Percentiles rank a stretch among this genome's conserved stretches.
These are phyloP conservation scores for Talaromyces marneffei DNA, from an alignment of 2,329 filamentous ascomycete genomes.

Conservation along the genomic window DNA sequence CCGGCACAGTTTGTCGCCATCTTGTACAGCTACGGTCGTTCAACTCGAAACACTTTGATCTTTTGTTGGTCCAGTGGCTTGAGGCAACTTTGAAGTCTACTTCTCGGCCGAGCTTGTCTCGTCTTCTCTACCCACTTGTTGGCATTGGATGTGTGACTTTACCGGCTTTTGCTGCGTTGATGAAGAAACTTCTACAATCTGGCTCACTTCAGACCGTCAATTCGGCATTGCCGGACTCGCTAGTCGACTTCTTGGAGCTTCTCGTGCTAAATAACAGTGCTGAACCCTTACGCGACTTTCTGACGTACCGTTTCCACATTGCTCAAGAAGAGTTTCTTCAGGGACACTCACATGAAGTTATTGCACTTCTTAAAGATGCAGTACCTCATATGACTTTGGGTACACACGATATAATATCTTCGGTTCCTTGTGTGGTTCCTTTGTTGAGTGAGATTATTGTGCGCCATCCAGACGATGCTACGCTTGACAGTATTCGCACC, in stretches of 20 bases:
- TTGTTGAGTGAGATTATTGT: constrained; percentile 32
- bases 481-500: constrained; percentile 26
- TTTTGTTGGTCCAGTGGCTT: constrained; percentile 40
- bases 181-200: constrained; percentile 27
- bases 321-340: constrained; percentile 35
- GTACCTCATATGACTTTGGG: constrained; percentile 18
- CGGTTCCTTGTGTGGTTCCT: constrained; percentile 22
- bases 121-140: constrained; percentile 37
- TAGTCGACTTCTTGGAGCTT: constrained; percentile 30
- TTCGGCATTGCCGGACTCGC: constrained; percentile 24
- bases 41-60: constrained; percentile 40
- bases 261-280: constrained; percentile 20
- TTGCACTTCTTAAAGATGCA: constrained; percentile 31
- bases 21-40: constrained; percentile 41
- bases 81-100: constrained; percentile 31
- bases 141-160: constrained; percentile 43
- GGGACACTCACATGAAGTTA: constrained; percentile 28
- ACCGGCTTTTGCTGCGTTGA: constrained; percentile 33
- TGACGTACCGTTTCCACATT: constrained; percentile 37
- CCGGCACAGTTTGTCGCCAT: constrained; percentile 36
- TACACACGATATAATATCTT: constrained; percentile 9
- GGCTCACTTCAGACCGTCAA: constrained; percentile 20
- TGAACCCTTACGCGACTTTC: constrained; percentile 25
- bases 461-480: constrained; percentile 26
- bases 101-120: constrained; percentile 27